A percentile compares a stretch with the other conserved stretches of the same genome.
phyloP scores from a whole-genome alignment of 805 yeast species.

The Saccharomycopsis sp. region DNA sequence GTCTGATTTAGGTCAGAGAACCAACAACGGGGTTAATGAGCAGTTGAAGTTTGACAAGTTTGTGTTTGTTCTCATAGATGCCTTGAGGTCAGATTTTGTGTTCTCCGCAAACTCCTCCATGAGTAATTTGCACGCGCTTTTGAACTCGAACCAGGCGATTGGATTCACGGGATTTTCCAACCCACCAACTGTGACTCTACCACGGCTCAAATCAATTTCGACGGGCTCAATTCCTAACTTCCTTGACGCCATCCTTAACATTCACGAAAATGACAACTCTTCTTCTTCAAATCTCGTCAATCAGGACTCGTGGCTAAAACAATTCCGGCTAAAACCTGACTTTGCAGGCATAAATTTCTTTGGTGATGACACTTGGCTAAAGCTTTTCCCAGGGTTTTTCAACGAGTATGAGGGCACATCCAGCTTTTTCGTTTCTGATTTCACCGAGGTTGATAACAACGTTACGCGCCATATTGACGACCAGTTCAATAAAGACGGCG shows the following conservation, averaged over 20 bases:
- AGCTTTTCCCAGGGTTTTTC: conserved; percentile 51
- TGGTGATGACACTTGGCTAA: conserved; percentile 98
- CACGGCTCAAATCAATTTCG: conserved; percentile 86
- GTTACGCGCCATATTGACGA: conserved; percentile 79
- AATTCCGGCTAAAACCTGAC: conserved; percentile 35
- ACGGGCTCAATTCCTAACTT: conserved; percentile 95
- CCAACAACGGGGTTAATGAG: conserved; percentile 21
- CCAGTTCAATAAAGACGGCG: conserved; percentile 39
- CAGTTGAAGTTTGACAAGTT: conserved; percentile 53
- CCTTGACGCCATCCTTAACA: conserved; percentile 86
- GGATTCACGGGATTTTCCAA: conserved; percentile 89
- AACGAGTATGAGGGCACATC: conserved; percentile 74
- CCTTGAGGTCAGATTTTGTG: conserved; percentile 83
- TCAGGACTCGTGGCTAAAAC: conserved; percentile 86
- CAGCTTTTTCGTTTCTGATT: conserved; percentile 92
- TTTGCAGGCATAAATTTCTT: conserved; percentile 54
- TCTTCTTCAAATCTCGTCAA: conserved; percentile 55
- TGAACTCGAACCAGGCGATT: conserved; percentile 62
- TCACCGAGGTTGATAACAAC: conserved; percentile 86
- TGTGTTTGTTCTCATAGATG: conserved; percentile 85
- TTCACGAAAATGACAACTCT: conserved; percentile 80
- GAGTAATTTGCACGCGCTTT: conserved; percentile 55
- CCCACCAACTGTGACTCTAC: conserved; percentile 96
- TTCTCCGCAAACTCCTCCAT: conserved; percentile 61
- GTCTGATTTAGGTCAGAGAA: conserved; percentile 6